A percentile compares a stretch with the other conserved stretches of the same genome.
Conservation (phyloP, 1,139 yeast genomes). For the Taiozyma sp. region DNA sequence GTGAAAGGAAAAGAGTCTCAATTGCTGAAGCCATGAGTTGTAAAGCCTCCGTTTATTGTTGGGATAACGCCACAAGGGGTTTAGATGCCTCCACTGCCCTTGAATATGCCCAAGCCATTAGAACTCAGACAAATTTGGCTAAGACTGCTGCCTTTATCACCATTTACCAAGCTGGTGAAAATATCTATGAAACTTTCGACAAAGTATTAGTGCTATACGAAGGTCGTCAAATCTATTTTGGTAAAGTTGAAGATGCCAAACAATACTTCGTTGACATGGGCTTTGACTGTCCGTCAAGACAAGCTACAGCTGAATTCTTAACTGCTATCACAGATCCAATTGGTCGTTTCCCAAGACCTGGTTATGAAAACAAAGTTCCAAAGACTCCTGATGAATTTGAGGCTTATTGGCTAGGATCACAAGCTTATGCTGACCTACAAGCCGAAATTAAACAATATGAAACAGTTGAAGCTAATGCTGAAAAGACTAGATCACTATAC, state of each 20-base stretch:
- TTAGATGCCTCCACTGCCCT: conserved; percentile 55
- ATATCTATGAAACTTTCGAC: conserved; percentile 41
- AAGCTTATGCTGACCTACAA: conserved; percentile 36
- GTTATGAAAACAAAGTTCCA: conserved; percentile 60
- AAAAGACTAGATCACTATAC: conserved; percentile 33
- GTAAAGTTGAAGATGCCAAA: conserved; percentile 36
- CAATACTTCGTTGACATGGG: conserved; percentile 43
- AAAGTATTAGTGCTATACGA: conserved; percentile 37
- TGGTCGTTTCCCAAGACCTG: conserved; percentile 44
- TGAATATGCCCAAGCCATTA: conserved; percentile 39
- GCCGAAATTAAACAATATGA: conserved; percentile 43
- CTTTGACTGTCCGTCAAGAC: conserved; percentile 47
- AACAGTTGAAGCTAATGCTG: conserved; percentile 29
- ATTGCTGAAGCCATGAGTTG: conserved; percentile 57
- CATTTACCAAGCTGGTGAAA: conserved; percentile 42
- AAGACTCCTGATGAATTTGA: conserved; percentile 66
- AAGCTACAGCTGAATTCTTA: conserved; percentile 52
- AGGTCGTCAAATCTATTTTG: conserved; percentile 41
- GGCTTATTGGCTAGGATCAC: conserved; percentile 56
- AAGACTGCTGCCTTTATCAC: conserved; percentile 38
- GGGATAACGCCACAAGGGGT: conserved; percentile 64
- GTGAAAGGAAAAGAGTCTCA: conserved; percentile 80
- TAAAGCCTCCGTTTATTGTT: conserved; percentile 46
- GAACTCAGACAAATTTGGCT: conserved; percentile 33
- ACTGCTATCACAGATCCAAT: conserved; percentile 57